phyloP scores from a whole-genome alignment of 345 rosid genomes.

The Jatropha curcas region DNA sequence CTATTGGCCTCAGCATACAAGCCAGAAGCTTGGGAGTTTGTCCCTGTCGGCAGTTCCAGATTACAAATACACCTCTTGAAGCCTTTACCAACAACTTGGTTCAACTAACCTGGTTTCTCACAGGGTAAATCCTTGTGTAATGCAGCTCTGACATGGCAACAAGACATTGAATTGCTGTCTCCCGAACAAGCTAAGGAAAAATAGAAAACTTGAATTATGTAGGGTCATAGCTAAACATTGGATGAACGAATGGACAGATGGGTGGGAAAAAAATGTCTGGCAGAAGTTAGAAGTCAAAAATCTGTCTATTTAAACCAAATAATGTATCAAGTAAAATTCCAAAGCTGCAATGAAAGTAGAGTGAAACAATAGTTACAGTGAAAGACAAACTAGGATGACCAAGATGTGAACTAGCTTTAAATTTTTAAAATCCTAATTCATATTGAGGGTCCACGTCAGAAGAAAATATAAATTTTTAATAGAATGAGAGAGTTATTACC shows the following conservation, averaged over 20 bases:
- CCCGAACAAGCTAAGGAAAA: slow-evolving; percentile 71
- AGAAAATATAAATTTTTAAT: neutral
- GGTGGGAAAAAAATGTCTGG: neutral
- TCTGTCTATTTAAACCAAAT: neutral
- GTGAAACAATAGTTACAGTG: neutral
- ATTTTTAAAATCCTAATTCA: neutral
- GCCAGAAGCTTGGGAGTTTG: neutral
- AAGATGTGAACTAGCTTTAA: neutral
- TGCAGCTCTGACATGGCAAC: slow-evolving; percentile 68
- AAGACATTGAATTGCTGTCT: slow-evolving; percentile 88
- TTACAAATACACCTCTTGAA: neutral
- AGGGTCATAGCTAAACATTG: neutral
- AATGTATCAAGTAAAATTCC: neutral
- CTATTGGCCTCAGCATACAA: neutral
- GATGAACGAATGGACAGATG: neutral
- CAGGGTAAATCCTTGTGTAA: slow-evolving; percentile 64
- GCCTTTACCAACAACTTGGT: neutral
- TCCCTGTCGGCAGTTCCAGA: neutral
- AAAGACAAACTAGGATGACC: neutral
- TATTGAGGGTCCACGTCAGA: neutral
- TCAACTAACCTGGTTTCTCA: slow-evolving; percentile 66
- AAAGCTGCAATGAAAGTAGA: neutral
- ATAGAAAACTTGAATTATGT: neutral
- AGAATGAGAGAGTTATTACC: slow-evolving; percentile 39
- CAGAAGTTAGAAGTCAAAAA: slow-evolving; percentile 1